Conservation (phyloP, 257 asterid genomes). For the Nicotiana tomentosiformis region DNA sequence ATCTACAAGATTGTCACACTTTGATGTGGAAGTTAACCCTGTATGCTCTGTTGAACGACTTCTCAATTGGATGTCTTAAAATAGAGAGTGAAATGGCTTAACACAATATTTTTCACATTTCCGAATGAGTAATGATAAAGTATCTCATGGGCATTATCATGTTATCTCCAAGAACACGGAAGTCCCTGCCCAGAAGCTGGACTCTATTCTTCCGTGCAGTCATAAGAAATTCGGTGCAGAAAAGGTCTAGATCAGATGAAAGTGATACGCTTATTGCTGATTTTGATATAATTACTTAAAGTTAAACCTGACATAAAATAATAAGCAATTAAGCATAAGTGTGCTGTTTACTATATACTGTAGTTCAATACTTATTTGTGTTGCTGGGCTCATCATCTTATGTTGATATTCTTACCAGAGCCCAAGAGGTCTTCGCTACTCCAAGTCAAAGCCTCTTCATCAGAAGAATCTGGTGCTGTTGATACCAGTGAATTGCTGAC, state of each 20-base stretch:
- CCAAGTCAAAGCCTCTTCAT: conserved; percentile 65
- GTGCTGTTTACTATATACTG: background rate
- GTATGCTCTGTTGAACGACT: background rate
- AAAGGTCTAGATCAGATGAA: background rate
- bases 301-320: background rate
- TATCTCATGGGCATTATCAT: background rate
- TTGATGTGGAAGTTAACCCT: background rate
- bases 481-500: conserved; percentile 60
- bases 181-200: background rate
- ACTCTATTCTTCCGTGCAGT: background rate
- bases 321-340: background rate
- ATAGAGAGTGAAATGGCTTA: background rate
- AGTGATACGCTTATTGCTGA: background rate
- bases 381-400: conserved; percentile 10
- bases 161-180: background rate
- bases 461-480: conserved; percentile 55
- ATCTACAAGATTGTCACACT: background rate
- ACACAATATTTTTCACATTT: background rate
- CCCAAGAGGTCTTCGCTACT: conserved; percentile 44
- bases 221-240: background rate
- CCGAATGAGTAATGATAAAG: background rate
- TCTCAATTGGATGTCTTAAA: conserved; percentile 1
- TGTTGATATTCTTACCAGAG: conserved; percentile 34
- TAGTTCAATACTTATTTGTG: background rate
- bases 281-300: background rate